Conservation (phyloP, 108 stramenopile genomes). For the Conticribra weissflogii region DNA sequence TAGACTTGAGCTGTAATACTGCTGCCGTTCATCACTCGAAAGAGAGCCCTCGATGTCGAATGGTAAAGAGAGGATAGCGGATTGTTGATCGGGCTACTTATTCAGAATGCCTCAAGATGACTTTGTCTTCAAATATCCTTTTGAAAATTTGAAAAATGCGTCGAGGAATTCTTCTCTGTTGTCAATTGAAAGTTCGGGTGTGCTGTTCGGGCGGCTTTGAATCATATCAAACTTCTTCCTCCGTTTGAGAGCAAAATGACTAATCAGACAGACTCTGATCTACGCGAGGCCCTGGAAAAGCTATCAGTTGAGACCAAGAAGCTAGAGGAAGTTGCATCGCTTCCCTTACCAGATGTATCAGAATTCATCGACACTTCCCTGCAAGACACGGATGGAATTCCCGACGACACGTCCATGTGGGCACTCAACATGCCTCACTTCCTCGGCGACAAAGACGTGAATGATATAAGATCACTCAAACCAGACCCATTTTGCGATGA, state of each 20-base stretch:
- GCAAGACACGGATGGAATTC: background rate
- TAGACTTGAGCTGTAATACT: constrained; percentile 43
- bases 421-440: constrained; percentile 6
- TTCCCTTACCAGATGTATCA: constrained; percentile 4
- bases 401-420: constrained; percentile 10
- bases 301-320: background rate
- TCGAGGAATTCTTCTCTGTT: no score
- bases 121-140: no score
- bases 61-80: background rate
- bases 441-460: background rate
- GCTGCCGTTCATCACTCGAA: no score
- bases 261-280: background rate
- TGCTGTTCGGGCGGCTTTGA: no score
- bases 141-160: no score
- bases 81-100: background rate
- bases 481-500: constrained; percentile 15
- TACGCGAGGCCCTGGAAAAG: background rate
- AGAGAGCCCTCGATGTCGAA: no score
- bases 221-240: no score
- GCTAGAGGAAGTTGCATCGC: background rate
- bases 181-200: no score
- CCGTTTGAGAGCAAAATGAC: background rate
- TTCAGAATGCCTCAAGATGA: no score
- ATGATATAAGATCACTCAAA: constrained; percentile 12
- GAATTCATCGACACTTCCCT: background rate